Evolutionary conservation across 306 rosid species (phyloP).

Genomic region (Trichosanthes truncata): DNA sequence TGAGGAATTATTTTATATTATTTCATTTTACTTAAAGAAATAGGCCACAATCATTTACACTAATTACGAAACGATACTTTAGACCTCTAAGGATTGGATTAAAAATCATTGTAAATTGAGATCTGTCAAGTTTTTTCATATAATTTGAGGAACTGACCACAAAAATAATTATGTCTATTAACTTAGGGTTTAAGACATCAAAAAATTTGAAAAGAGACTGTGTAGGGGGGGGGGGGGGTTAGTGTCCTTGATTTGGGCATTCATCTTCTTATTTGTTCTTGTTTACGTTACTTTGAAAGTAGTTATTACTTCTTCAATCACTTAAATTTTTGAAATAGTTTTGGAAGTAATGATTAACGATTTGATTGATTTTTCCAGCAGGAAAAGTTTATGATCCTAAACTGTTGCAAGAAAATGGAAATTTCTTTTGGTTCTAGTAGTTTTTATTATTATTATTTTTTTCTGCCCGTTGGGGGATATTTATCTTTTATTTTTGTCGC

Average conservation of each 20-base stretch:
- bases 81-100: not conserved
- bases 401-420: not conserved
- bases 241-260: not conserved
- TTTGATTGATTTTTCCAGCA: not conserved
- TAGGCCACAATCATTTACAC: not conserved
- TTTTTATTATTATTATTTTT: not conserved
- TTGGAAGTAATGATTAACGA: not conserved
- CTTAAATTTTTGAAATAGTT: not conserved
- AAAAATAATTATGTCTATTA: not conserved
- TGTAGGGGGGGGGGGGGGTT: not conserved
- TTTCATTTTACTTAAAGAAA: not conserved
- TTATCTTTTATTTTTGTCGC: slow-evolving; percentile 1
- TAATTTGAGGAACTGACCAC: not conserved
- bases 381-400: not conserved
- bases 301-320: not conserved
- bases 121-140: not conserved
- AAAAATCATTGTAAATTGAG: not conserved
- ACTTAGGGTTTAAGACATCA: not conserved
- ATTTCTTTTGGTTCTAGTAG: not conserved
- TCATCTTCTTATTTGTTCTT: not conserved
- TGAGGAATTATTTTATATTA: not conserved
- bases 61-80: not conserved
- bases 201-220: not conserved
- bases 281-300: not conserved
- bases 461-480: not conserved